Evolutionary conservation across 2,329 filamentous ascomycete species (phyloP).

Genomic region (Colletotrichum caudatum): DNA sequence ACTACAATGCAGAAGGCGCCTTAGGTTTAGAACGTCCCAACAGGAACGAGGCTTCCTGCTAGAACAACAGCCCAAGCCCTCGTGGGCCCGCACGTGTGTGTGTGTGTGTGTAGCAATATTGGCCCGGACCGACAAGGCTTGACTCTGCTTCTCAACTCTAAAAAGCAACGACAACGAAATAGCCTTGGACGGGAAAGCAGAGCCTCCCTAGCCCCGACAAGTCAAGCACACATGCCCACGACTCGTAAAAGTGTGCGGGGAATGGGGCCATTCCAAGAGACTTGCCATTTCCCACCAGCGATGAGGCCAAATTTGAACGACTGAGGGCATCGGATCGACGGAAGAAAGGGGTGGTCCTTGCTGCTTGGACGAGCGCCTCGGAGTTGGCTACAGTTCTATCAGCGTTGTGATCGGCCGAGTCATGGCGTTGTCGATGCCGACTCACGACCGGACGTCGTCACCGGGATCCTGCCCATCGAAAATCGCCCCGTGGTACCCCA

Average conservation of each 20-base stretch:
- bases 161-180: not conserved
- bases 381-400: not conserved
- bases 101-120: not conserved
- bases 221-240: not conserved
- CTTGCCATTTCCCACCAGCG: constrained; percentile 11
- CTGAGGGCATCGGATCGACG: not conserved
- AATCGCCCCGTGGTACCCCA: not conserved
- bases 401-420: not conserved
- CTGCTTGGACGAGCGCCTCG: not conserved
- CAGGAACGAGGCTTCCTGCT: not conserved
- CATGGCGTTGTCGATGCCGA: not conserved
- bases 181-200: not conserved
- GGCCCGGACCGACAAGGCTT: not conserved
- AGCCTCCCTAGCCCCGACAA: not conserved
- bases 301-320: constrained; percentile 21
- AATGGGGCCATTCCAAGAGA: not conserved
- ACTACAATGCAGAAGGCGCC: too few relatives aligned
- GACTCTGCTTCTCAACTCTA: not conserved
- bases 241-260: constrained; percentile 22
- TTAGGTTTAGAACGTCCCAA: not conserved
- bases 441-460: too few relatives aligned
- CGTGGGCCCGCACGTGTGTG: not conserved
- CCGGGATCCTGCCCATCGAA: too few relatives aligned
- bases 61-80: not conserved
- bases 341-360: not conserved